These are phyloP conservation scores for Camelina hispida DNA, from an alignment of 345 rosid genomes.

Conservation along the genomic window DNA sequence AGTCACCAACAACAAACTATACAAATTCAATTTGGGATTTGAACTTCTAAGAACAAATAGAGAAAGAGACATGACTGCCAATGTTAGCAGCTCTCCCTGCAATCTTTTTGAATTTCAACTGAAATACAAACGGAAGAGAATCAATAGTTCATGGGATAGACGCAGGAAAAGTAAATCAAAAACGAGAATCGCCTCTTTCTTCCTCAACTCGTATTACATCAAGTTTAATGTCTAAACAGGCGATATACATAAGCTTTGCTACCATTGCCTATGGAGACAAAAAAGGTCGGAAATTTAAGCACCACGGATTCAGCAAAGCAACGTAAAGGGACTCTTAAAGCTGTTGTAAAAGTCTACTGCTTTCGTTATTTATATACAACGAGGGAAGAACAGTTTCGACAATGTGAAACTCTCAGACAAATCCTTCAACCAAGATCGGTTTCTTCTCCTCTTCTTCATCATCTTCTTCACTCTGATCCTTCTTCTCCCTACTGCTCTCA, in stretches of 20 bases:
- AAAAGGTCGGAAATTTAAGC: conserved; percentile 4
- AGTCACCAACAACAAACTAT: conserved; percentile 10
- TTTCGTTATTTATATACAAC: conserved; percentile 32
- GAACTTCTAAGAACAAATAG: neutral
- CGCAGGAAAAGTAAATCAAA: neutral
- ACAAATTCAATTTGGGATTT: neutral
- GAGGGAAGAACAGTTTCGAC: neutral
- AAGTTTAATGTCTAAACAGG: conserved; percentile 4
- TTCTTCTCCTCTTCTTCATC: conserved; percentile 34
- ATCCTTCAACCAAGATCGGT: conserved; percentile 45
- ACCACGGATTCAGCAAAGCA: neutral
- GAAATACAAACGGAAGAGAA: conserved; percentile 2
- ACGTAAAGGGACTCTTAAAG: neutral
- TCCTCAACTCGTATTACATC: conserved; percentile 9
- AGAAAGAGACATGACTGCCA: conserved; percentile 10
- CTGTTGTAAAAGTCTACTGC: conserved; percentile 21
- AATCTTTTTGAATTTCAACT: neutral
- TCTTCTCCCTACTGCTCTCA: conserved; percentile 26
- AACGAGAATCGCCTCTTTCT: neutral
- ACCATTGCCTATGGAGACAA: conserved; percentile 21
- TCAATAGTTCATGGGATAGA: neutral
- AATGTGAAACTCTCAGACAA: conserved; percentile 31
- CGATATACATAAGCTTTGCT: conserved; percentile 29
- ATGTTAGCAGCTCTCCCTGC: neutral
- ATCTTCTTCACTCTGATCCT: conserved; percentile 28